Evolutionary conservation across 345 rosid genomes (phyloP), one percentile per base, ranked within the genome.

Genomic region (Cardamine chenopodiifolia): DNA sequence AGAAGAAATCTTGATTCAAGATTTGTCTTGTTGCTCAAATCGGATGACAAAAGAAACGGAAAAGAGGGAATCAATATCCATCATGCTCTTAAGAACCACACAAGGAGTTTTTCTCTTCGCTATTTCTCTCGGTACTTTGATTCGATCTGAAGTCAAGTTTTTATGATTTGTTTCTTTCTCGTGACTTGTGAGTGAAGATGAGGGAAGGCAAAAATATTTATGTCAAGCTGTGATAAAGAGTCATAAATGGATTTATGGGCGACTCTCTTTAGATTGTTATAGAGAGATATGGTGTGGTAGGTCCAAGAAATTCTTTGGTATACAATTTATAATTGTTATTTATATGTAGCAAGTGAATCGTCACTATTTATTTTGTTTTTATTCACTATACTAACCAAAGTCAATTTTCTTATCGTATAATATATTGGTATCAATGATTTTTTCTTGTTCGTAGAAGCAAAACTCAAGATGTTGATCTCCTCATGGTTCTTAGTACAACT

Each of bases 311-410:
- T 49, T 67, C 7, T 66, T 58, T 75, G 31, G 26, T 28, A 64
- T 37, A 58, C 4, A 26, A 35, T 0, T 7, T 50, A 29, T 19
- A 19, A 19, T 9, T 32, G 6, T 59, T 75, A 28, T 59, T 56
- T 74, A 66, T 45, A 18, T 66, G 48, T 40, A 68, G 79, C 47
- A 68, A 68, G 79, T 68, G 56, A 75, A 53, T 67, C 53, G 68
- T 67, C 73, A 35, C 50, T 17, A 32, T 73, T 74, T 13, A 1
- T 57, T 56, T 73, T 73, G 65, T 55, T 60, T 45, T 19, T 42
- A 31, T 14, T 55, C 2, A 2, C 14, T 65, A 14, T 32, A 32
- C 3, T 23, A 9, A 65, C 66, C 25, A 11, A 2, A 44, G 20
- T 44, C 10, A 8, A 23, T 45, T 56, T 28, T 56, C 25, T 47